Evolutionary conservation across 345 rosid species (phyloP).

Genomic region (Clarkia xantiana): DNA sequence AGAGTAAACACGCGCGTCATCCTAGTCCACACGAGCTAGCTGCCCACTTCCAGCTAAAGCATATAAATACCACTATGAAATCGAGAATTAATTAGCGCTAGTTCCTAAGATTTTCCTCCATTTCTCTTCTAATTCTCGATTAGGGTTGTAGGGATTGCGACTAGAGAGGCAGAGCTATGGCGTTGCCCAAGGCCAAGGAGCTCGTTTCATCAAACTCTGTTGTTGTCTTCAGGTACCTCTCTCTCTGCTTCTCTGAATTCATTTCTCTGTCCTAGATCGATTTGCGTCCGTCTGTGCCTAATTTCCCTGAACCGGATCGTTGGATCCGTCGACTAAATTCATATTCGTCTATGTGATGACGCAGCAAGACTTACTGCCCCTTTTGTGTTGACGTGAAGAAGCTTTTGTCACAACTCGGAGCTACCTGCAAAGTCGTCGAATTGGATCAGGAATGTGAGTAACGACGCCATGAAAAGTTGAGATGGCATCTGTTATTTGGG

Average conservation of each 20-base stretch:
- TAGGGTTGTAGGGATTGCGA: background rate
- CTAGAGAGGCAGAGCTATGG: conserved; percentile 16
- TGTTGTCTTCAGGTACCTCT: conserved; percentile 53
- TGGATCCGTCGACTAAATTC: background rate
- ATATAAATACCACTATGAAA: too few species aligned
- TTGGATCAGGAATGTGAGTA: conserved; percentile 49
- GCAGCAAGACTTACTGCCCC: conserved; percentile 65
- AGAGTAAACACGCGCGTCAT: too few species aligned
- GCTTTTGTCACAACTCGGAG: conserved; percentile 43
- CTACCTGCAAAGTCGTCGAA: conserved; percentile 35
- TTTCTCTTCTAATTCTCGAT: too few species aligned
- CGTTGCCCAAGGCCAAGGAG: conserved; percentile 48
- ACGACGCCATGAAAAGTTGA: too few species aligned
- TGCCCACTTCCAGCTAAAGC: too few species aligned
- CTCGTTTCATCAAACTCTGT: conserved; percentile 42
- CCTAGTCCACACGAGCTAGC: too few species aligned
- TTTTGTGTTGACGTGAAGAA: conserved; percentile 50
- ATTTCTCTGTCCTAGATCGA: background rate
- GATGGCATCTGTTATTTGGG: too few species aligned
- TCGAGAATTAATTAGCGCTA: too few species aligned
- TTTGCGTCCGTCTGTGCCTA: too few species aligned
- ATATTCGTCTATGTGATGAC: conserved; percentile 1
- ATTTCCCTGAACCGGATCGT: too few species aligned
- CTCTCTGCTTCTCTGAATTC: background rate
- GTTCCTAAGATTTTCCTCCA: too few species aligned